phyloP scores from a whole-genome alignment of 306 rosid genomes.

The Erythrophleum fordii region DNA sequence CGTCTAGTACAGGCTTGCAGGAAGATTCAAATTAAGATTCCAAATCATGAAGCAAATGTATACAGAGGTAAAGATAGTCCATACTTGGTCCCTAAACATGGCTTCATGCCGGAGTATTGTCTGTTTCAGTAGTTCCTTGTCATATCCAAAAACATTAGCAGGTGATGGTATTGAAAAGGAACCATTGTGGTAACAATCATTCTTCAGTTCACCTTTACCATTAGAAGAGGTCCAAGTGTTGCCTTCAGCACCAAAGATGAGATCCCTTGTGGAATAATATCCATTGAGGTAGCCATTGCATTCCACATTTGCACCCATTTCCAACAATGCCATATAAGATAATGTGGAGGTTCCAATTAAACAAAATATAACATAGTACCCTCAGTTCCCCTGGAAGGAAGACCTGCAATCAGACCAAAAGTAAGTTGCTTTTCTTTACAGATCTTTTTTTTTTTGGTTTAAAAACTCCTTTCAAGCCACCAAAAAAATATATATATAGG shows the following conservation, averaged over 20 bases:
- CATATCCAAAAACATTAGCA: constrained; percentile 35
- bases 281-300: constrained; percentile 42
- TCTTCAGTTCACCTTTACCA: constrained; percentile 32
- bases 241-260: constrained; percentile 44
- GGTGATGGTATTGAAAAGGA: constrained; percentile 40
- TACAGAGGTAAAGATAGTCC: not conserved
- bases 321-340: constrained; percentile 48
- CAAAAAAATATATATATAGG: not conserved
- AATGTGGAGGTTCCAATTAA: constrained; percentile 30
- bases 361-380: constrained; percentile 17
- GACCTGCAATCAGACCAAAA: constrained; percentile 41
- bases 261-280: constrained; percentile 40
- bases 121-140: constrained; percentile 61
- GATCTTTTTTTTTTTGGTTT: not conserved
- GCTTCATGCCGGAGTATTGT: constrained; percentile 68
- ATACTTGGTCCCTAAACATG: constrained; percentile 69
- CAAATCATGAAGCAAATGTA: constrained; percentile 3
- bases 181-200: constrained; percentile 34
- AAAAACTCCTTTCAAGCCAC: not conserved
- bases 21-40: not conserved
- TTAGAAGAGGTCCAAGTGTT: constrained; percentile 48
- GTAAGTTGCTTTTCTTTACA: not conserved
- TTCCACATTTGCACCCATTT: constrained; percentile 50
- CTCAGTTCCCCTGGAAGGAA: constrained; percentile 31
- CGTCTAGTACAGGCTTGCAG: too few species aligned